Evolutionary conservation across 208 protist genomes (phyloP).

Genomic region (Trypanosoma melophagium): DNA sequence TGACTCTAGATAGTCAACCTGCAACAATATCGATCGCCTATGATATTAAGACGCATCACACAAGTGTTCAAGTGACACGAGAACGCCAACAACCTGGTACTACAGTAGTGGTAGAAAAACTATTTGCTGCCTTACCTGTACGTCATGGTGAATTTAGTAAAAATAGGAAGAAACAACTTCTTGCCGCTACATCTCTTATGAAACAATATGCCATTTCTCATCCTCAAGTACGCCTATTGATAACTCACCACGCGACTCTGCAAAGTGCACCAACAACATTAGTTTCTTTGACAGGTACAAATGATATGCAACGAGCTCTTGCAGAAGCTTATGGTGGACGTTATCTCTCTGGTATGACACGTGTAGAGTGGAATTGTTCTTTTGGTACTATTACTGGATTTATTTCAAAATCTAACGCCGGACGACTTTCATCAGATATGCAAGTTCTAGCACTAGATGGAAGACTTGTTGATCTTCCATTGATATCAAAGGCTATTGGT

Average conservation of each 20-base stretch:
- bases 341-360: constrained; percentile 50
- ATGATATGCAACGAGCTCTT: constrained; percentile 54
- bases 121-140: constrained; percentile 91
- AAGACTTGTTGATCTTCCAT: constrained; percentile 78
- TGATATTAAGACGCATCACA: constrained; percentile 30
- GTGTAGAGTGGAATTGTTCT: constrained; percentile 56
- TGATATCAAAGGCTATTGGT: constrained; percentile 63
- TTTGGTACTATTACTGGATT: constrained; percentile 65
- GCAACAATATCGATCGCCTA: constrained; percentile 51
- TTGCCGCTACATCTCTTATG: constrained; percentile 45
- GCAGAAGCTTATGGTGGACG: constrained; percentile 83
- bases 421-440: constrained; percentile 56
- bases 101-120: constrained; percentile 58
- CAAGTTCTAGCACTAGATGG: constrained; percentile 81
- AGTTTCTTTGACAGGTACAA: constrained; percentile 70
- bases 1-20: constrained; percentile 37
- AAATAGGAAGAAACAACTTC: constrained; percentile 71
- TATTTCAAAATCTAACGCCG: constrained; percentile 58
- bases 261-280: constrained; percentile 54
- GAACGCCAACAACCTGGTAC: constrained; percentile 66
- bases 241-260: constrained; percentile 53
- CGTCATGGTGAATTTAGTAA: constrained; percentile 85
- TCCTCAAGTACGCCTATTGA: constrained; percentile 60
- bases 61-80: constrained; percentile 7
- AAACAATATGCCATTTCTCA: constrained; percentile 90